Base-by-base conservation (phyloP, 129 eudicot species). In the Apium graveolens region DNA sequence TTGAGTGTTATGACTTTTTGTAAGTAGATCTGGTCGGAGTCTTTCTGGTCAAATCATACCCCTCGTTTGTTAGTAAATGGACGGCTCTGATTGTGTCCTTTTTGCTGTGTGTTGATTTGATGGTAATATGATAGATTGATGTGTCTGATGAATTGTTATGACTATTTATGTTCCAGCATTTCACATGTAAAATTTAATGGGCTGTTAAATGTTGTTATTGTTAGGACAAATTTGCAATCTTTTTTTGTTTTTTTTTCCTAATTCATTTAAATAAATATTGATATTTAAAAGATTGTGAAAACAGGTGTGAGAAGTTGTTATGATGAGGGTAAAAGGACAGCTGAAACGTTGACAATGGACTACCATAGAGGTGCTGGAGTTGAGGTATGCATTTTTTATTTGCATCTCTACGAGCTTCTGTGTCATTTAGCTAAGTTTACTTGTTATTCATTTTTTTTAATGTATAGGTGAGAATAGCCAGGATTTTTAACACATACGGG, bases 401-500 rank as follows among this genome's bases (percentile, higher is more conserved):
- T 20, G 29, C 7, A 34, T 9, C 3, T 8, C 9, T 10, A 11
- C 5, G 26, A 38, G 44, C 8, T 66, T 66, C 2, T 66, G 35
- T 66, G 41, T n/a, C n/a, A 32, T 31, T 31, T 29, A 66, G 24
- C 39, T 7, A 32, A 66, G 39, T 31, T 31, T 13, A 31, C 11
- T 31, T 66, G 24, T 62, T 26, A 26, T 26, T 5, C 62, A 51
- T 26, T 31, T 66, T 27, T 62, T 62, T 62, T 2, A 3, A 24
- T 71, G 34, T 71, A 83, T 90, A 91, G 84, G 89, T 88, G 48
- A 86, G 97, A 63, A 90, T 91, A 49, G 97, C 97, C 12, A 83
- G 95, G 62, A 91, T 91, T 27, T 91, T 91, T 81, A 91, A 91
- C 83, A 91, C 97, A 34, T 91, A 91, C 79, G 97, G 97, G 45